phyloP scores from a whole-genome alignment of 1,139 yeast genomes.

The Lodderomyces parapsilosis region DNA sequence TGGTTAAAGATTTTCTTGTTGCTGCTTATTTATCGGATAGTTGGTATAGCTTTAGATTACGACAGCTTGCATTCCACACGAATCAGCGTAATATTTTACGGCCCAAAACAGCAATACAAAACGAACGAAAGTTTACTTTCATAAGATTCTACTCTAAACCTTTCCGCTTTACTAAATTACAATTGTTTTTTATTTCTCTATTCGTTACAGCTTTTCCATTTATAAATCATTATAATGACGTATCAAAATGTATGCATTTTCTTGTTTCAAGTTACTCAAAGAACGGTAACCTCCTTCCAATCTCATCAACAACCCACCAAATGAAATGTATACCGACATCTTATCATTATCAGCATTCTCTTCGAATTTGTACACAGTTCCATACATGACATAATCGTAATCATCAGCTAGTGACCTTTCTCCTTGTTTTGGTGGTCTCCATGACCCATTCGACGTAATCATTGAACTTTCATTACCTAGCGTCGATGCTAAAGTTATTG shows the following conservation, averaged over 20 bases:
- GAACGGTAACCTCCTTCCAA: conserved; percentile 94
- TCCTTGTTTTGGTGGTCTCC: conserved; percentile 93
- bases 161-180: neutral
- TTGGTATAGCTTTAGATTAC: too few species aligned
- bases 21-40: too few species aligned
- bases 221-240: conserved; percentile 56
- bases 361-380: conserved; percentile 95
- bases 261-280: conserved; percentile 86
- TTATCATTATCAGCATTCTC: conserved; percentile 73
- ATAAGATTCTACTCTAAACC: neutral
- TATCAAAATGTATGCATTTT: conserved; percentile 84
- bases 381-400: conserved; percentile 97
- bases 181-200: conserved; percentile 16
- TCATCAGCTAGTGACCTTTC: conserved; percentile 92
- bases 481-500: conserved; percentile 84
- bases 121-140: too few species aligned
- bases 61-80: too few species aligned
- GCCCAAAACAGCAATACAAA: too few species aligned
- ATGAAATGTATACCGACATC: conserved; percentile 88
- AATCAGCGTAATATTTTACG: too few species aligned
- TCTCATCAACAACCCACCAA: conserved; percentile 93
- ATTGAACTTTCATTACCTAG: conserved; percentile 59
- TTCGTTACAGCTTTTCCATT: neutral
- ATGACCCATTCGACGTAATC: conserved; percentile 65
- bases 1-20: too few species aligned